A percentile compares a stretch with the other conserved stretches of the same genome.
Evolutionary conservation across 2,329 filamentous ascomycete species (phyloP).

Genomic region (Trichoderma atrobrunneum): DNA sequence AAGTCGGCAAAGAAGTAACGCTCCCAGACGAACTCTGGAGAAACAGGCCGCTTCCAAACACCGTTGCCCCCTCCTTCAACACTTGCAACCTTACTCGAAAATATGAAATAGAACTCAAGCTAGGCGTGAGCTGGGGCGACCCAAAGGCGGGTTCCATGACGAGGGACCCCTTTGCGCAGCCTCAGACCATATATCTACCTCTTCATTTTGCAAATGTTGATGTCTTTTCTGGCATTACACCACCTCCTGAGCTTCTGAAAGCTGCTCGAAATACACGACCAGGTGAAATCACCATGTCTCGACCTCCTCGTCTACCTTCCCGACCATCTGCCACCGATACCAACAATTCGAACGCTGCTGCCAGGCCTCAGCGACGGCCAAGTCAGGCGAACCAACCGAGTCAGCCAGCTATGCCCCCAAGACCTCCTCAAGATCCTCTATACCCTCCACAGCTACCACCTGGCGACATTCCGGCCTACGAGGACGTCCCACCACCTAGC

Average conservation of each 20-base stretch:
- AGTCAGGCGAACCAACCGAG: constrained; percentile 23
- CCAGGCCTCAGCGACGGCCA: constrained; percentile 25
- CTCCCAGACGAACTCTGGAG: constrained; percentile 73
- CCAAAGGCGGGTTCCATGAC: constrained; percentile 37
- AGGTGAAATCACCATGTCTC: constrained; percentile 35
- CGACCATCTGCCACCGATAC: constrained; percentile 30
- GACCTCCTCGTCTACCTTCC: constrained; percentile 38
- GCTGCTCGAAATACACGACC: constrained; percentile 44
- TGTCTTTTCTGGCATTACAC: constrained; percentile 84
- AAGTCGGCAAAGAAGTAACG: constrained; percentile 64
- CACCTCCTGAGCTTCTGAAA: constrained; percentile 71
- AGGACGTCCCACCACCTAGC: constrained; percentile 90
- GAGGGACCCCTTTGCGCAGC: constrained; percentile 30
- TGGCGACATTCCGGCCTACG: constrained; percentile 48
- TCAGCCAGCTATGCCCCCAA: constrained; percentile 27
- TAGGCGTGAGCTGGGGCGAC: constrained; percentile 74
- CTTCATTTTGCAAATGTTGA: constrained; percentile 71
- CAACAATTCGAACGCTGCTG: constrained; percentile 20
- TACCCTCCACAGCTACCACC: constrained; percentile 56
- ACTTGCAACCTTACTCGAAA: constrained; percentile 82
- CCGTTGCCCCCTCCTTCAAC: constrained; percentile 79
- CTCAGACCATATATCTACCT: constrained; percentile 76
- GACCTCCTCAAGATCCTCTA: constrained; percentile 45
- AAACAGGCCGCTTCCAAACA: constrained; percentile 70
- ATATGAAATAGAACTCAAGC: constrained; percentile 80